A percentile compares a stretch with the other conserved stretches of the same genome.
These are phyloP conservation scores for Agrocybe pediades DNA, from an alignment of 768 basidiomycete species.

Conservation along the genomic window DNA sequence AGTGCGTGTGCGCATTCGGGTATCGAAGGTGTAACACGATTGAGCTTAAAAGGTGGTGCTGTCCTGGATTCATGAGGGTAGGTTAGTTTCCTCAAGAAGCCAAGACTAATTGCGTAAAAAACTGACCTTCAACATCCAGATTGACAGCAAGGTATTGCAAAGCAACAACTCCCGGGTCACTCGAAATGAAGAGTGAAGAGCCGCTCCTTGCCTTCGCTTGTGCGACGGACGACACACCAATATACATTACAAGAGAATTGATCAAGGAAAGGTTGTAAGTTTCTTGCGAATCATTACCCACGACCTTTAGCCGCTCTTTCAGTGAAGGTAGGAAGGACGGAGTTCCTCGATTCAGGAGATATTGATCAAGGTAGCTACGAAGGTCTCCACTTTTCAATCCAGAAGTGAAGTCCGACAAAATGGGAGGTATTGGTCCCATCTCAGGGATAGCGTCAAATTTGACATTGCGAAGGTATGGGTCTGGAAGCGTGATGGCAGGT, in stretches of 20 bases:
- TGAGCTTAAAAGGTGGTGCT: constrained; percentile 93
- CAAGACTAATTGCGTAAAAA: neutral
- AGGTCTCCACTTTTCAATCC: constrained; percentile 82
- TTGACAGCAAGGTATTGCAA: constrained; percentile 82
- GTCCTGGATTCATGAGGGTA: constrained; percentile 53
- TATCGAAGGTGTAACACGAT: constrained; percentile 94
- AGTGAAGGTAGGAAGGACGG: constrained; percentile 75
- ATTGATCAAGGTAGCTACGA: constrained; percentile 79
- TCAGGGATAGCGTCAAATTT: constrained; percentile 80
- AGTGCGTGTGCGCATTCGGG: constrained; percentile 97
- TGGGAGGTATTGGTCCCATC: constrained; percentile 90
- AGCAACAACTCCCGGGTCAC: constrained; percentile 83
- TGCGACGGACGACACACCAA: constrained; percentile 90
- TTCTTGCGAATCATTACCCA: constrained; percentile 46
- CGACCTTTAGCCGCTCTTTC: constrained; percentile 70
- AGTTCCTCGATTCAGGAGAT: constrained; percentile 75
- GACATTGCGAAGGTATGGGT: constrained; percentile 78
- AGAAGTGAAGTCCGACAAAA: constrained; percentile 88
- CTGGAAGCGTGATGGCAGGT: constrained; percentile 74
- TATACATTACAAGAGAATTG: constrained; percentile 94
- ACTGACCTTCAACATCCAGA: constrained; percentile 88
- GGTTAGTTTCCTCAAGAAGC: neutral
- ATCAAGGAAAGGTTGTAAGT: constrained; percentile 87
- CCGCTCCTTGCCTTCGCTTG: constrained; percentile 87
- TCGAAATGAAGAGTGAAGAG: constrained; percentile 75